Evolutionary conservation across 2,329 filamentous ascomycete genomes (phyloP).

Genomic region (Aciculosporium take): DNA sequence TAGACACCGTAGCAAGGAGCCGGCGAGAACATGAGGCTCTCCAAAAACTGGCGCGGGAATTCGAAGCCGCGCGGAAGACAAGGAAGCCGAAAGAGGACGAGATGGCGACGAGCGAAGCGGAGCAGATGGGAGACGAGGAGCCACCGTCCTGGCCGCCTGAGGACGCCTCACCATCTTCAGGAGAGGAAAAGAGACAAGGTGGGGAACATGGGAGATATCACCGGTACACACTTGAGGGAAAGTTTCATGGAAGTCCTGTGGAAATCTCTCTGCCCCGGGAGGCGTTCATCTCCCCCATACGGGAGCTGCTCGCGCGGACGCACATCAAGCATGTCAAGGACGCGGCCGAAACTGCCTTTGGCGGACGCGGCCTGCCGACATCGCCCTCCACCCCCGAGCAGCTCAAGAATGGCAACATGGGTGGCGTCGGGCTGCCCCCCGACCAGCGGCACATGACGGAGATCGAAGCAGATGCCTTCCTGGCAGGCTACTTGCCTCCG

Average conservation of each 20-base stretch:
- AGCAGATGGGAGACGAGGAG: constrained; percentile 14
- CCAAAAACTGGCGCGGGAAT: constrained; percentile 42
- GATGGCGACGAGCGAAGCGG: constrained; percentile 6
- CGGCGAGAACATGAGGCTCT: constrained; percentile 41
- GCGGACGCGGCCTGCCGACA: constrained; percentile 60
- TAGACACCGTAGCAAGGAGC: constrained; percentile 35
- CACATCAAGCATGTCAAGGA: constrained; percentile 62
- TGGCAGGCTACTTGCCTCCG: constrained; percentile 55
- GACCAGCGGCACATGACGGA: constrained; percentile 53
- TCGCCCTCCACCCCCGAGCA: constrained; percentile 56
- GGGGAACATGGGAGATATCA: constrained; percentile 44
- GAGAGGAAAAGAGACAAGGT: constrained; percentile 18
- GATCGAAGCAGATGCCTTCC: constrained; percentile 61
- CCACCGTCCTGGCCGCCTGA: constrained; percentile 18
- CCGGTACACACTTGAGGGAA: constrained; percentile 58
- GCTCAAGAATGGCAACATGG: constrained; percentile 44
- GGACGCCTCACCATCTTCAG: constrained; percentile 12
- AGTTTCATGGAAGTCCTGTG: constrained; percentile 56
- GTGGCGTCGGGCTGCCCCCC: constrained; percentile 48
- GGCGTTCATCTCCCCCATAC: constrained; percentile 57
- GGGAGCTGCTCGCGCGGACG: constrained; percentile 49
- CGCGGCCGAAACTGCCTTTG: constrained; percentile 60
- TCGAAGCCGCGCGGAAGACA: constrained; percentile 29
- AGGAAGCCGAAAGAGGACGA: constrained; percentile 19
- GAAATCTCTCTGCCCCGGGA: constrained; percentile 62